Evolutionary conservation across 2,329 filamentous ascomycete genomes (phyloP).

Genomic region (Colletotrichum truncatum): DNA sequence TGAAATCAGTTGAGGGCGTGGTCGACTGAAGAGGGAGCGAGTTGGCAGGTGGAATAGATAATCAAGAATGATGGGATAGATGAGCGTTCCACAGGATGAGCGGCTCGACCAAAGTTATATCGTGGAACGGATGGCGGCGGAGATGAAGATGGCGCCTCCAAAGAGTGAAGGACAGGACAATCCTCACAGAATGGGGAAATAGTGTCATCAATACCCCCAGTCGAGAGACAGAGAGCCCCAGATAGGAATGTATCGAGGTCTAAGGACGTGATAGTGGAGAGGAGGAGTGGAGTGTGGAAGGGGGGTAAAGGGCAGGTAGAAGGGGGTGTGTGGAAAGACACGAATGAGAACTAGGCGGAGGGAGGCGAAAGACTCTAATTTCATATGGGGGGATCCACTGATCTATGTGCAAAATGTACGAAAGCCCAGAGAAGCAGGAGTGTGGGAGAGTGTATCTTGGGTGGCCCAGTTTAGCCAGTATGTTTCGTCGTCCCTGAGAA

Average conservation of each 20-base stretch:
- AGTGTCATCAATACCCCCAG: slow-evolving; percentile 30
- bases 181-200: slow-evolving; percentile 31
- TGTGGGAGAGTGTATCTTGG: slow-evolving; percentile 19
- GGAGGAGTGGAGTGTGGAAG: slow-evolving; percentile 23
- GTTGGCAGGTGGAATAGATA: slow-evolving; percentile 23
- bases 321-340: slow-evolving; percentile 19
- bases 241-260: slow-evolving; percentile 44
- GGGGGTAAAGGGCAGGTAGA: slow-evolving; percentile 2
- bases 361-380: slow-evolving; percentile 30
- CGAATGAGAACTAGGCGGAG: slow-evolving; percentile 19
- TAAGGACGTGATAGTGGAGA: slow-evolving; percentile 27
- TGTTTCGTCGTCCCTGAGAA: slow-evolving; percentile 34
- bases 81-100: slow-evolving; percentile 39
- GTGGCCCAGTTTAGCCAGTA: slow-evolving; percentile 24
- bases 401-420: slow-evolving; percentile 1
- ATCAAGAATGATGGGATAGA: slow-evolving; percentile 34
- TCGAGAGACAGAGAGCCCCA: slow-evolving; percentile 46
- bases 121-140: slow-evolving; percentile 44
- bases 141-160: slow-evolving; percentile 39
- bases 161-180: slow-evolving; percentile 19
- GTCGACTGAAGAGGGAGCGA: slow-evolving; percentile 29
- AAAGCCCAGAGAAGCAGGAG: neutral
- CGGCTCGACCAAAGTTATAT: slow-evolving; percentile 53
- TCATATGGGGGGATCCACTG: slow-evolving; percentile 22
- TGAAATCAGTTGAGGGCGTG: slow-evolving; percentile 19